Evolutionary conservation across 495 filamentous ascomycete species (phyloP).

Genomic region (Staphylotrichum tortipilum): DNA sequence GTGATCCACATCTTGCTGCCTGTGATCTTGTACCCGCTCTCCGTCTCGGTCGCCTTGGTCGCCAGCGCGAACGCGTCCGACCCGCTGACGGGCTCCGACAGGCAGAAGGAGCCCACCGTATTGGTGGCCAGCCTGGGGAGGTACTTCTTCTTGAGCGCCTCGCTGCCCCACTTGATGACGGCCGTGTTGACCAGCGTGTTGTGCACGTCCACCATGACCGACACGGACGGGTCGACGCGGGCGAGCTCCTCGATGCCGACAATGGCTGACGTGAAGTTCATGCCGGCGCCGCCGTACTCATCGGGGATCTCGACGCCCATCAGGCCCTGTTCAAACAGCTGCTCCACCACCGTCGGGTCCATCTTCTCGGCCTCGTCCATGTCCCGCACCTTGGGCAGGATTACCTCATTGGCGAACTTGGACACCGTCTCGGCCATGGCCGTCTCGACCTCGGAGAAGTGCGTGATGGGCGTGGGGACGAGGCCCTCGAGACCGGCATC

Average conservation of each 20-base stretch:
- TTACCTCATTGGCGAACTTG: conserved; percentile 81
- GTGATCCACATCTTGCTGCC: conserved; percentile 99
- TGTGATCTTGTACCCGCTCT: conserved; percentile 72
- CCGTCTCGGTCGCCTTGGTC: conserved; percentile 70
- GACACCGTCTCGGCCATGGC: conserved; percentile 83
- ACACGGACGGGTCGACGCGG: conserved; percentile 87
- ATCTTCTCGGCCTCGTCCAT: conserved; percentile 98
- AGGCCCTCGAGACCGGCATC: conserved; percentile 56
- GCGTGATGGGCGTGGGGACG: conserved; percentile 85
- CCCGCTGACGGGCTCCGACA: conserved; percentile 88
- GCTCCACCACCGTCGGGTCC: conserved; percentile 80
- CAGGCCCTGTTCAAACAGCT: conserved; percentile 91
- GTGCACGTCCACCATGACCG: conserved; percentile 89
- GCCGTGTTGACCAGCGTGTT: conserved; percentile 97
- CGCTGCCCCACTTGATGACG: conserved; percentile 74
- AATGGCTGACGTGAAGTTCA: conserved; percentile 97
- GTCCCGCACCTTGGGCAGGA: conserved; percentile 85
- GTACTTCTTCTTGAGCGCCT: conserved; percentile 69
- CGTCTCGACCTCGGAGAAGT: conserved; percentile 82
- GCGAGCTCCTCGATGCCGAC: conserved; percentile 96
- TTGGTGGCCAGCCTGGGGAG: conserved; percentile 79
- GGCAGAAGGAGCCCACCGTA: conserved; percentile 91
- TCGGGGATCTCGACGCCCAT: conserved; percentile 98
- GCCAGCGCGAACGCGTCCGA: conserved; percentile 93
- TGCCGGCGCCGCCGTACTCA: conserved; percentile 90